These are phyloP conservation scores for Puccinia horiana DNA, from an alignment of 1,284 basidiomycete genomes.

Conservation along the genomic window DNA sequence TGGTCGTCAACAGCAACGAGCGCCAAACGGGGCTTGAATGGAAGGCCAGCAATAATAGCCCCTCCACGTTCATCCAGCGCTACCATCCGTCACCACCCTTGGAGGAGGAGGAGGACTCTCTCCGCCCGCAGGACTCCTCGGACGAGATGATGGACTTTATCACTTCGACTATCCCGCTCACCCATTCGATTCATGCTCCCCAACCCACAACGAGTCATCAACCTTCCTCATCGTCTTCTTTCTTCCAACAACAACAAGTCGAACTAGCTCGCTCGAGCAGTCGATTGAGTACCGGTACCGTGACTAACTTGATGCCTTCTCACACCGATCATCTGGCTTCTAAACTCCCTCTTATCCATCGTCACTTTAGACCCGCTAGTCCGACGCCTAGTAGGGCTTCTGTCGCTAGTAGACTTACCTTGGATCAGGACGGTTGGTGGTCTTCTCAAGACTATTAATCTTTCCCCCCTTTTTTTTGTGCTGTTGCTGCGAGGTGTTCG, in stretches of 20 bases:
- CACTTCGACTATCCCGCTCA: slow-evolving; percentile 13
- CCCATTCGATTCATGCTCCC: slow-evolving; percentile 26
- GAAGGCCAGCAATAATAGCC: background rate
- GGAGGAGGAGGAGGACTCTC: background rate
- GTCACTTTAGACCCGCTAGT: background rate
- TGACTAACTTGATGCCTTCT: background rate
- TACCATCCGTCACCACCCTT: background rate
- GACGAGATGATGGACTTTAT: background rate
- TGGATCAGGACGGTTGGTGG: slow-evolving; percentile 34
- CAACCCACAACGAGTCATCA: background rate
- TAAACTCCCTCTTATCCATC: background rate
- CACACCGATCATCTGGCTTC: background rate
- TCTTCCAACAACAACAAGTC: background rate
- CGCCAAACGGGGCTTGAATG: background rate
- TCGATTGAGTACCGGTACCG: background rate
- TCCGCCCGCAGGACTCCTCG: background rate
- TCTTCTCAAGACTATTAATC: slow-evolving; percentile 6
- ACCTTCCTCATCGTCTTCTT: background rate
- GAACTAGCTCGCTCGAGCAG: background rate
- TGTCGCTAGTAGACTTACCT: background rate
- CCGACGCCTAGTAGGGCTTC: background rate
- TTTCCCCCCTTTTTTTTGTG: background rate
- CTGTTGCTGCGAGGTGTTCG: no score
- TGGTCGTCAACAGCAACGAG: background rate
- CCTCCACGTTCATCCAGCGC: background rate